A percentile compares a stretch with the other conserved stretches of the same genome.
These are phyloP conservation scores for Chlorella variabilis DNA, from an alignment of 163 green algal species.

Conservation along the genomic window DNA sequence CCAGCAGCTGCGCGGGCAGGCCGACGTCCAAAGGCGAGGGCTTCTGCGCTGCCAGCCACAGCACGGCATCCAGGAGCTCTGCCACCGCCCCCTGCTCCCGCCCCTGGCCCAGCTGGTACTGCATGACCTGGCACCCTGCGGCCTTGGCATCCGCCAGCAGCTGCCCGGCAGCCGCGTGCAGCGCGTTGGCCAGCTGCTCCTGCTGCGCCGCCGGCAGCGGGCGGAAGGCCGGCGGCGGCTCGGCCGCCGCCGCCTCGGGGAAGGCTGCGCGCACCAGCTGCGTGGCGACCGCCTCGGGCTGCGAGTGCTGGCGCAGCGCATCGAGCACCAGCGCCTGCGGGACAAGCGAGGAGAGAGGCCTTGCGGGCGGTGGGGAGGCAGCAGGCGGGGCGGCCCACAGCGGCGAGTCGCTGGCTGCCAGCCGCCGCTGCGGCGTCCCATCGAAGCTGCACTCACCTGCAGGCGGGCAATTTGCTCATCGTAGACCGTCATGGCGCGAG, in stretches of 20 bases:
- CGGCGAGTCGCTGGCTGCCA: too few species aligned
- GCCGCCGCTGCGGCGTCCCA: too few species aligned
- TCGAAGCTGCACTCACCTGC: too few species aligned
- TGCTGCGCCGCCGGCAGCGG: not conserved
- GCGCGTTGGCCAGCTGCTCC: constrained; percentile 23
- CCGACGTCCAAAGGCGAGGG: not conserved
- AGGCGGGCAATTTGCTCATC: not conserved
- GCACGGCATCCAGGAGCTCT: constrained; percentile 49
- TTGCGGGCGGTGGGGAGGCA: too few species aligned
- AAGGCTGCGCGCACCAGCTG: constrained; percentile 8
- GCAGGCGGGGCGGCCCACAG: too few species aligned
- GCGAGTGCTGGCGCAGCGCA: constrained; percentile 8
- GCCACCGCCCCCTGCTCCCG: constrained; percentile 19
- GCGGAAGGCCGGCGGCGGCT: not conserved
- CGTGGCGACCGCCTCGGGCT: not conserved
- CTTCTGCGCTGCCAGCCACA: constrained; percentile 40
- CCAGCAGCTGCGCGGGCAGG: constrained; percentile 27
- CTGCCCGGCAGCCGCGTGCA: constrained; percentile 6
- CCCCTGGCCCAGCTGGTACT: not conserved
- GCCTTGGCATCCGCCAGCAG: constrained; percentile 8
- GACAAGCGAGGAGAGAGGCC: too few species aligned
- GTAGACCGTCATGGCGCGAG: constrained; percentile 12
- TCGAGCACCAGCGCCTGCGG: constrained; percentile 33
- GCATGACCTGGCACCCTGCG: constrained; percentile 13
- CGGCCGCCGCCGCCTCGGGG: not conserved